Evolutionary conservation across 805 yeast species (phyloP), one percentile per base, ranked within the genome.

Genomic region (Ogataea siamensis): DNA sequence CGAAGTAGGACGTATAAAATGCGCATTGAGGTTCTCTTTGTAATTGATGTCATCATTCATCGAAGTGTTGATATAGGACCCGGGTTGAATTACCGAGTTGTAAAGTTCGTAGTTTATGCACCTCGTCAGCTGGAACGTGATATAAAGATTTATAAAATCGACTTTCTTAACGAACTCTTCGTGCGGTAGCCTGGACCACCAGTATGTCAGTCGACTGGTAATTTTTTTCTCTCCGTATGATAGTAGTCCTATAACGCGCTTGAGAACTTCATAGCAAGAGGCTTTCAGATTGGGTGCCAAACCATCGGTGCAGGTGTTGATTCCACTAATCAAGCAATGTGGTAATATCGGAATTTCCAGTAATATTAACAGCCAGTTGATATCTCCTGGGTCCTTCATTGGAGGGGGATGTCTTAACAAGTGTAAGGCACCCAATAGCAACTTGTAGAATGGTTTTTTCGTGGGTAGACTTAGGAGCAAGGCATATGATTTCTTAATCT

Each of bases 71-170:
- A 50, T 24, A 17, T 44, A 43, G 6, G 51, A 28, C 5, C 51
- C 51, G 2, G 53, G 46, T 11, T 47, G 47, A 12, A 49, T 46
- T 16, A 53, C 47, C 2, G 54, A 37, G 34, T 50, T 50, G 39
- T 45, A 51, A 9, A 54, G 40, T 37, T 55, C 58, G 33, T 52
- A 58, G 52, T 57, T 71, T 46, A 71, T 66, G 37, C 76, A 67
- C 42, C 77, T 68, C 27, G 79, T 73, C 38, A 89, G 64, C 30
- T 86, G 87, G 53, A 84, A 87, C 0, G 94, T 83, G 24, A 88
- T 72, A 60, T 83, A 87, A 15, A 87, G 67, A 52, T 88, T 89
- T 33, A 86, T 51, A 21, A 83, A 63, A 26, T 87, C 87, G 0
- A 87, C 73, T 48, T 80, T 79, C 2, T 58, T 52, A 7, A 58